These are phyloP conservation scores for Ceratocystis variospora DNA, from an alignment of 2,329 filamentous ascomycete genomes.

Conservation along the genomic window DNA sequence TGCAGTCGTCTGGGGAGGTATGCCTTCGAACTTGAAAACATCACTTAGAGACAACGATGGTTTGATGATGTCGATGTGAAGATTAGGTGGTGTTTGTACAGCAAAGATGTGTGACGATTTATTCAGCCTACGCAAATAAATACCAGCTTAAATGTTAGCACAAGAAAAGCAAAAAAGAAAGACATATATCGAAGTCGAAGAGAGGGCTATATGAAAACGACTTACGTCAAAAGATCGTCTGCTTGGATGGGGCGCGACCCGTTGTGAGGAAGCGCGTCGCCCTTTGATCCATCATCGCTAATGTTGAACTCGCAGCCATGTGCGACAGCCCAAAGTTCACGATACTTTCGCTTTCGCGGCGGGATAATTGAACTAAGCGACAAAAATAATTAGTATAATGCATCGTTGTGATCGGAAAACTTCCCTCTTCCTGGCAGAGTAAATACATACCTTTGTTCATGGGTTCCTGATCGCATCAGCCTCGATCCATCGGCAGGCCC, in stretches of 20 bases:
- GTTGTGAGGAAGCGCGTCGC: conserved; percentile 19
- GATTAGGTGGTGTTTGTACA: conserved; percentile 16
- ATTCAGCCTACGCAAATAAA: conserved; percentile 10
- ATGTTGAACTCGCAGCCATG: conserved; percentile 18
- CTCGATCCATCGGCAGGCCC: conserved; percentile 50
- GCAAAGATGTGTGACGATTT: conserved; percentile 17
- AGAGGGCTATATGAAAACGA: background rate
- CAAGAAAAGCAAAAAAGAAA: background rate
- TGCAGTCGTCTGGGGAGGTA: background rate
- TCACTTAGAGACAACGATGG: conserved; percentile 13
- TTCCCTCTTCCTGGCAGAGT: conserved; percentile 33
- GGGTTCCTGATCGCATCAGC: conserved; percentile 52
- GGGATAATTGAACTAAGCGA: conserved; percentile 52
- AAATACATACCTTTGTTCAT: conserved; percentile 44
- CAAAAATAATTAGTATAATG: conserved; percentile 33
- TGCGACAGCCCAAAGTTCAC: conserved; percentile 69
- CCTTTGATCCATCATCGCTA: conserved; percentile 17
- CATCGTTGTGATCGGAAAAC: conserved; percentile 38
- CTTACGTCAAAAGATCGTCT: conserved; percentile 18
- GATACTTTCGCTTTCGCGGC: conserved; percentile 82
- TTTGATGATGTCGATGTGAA: conserved; percentile 16
- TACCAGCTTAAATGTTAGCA: background rate
- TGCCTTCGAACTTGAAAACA: conserved; percentile 14
- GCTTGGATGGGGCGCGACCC: conserved; percentile 18
- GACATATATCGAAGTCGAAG: background rate